Evolutionary conservation across 2,329 filamentous ascomycete genomes (phyloP).

Genomic region (Diaporthe capsici): DNA sequence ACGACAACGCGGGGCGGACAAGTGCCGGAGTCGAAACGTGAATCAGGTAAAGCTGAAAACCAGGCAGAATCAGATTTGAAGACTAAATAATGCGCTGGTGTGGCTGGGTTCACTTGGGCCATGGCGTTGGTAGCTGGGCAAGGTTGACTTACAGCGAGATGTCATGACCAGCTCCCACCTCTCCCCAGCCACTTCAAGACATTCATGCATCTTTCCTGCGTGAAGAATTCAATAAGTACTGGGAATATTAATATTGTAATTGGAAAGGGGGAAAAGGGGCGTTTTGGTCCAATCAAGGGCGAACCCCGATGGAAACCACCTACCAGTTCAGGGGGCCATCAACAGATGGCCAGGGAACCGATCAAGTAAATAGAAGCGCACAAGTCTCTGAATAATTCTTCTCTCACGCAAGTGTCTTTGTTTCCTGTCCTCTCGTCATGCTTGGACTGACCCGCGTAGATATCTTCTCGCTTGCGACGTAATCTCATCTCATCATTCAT

Average conservation of each 20-base stretch:
- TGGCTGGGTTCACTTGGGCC: neutral
- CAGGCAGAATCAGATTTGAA: too few species aligned
- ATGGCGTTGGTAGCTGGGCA: neutral
- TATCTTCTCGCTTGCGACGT: neutral
- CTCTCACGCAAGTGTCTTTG: too few species aligned
- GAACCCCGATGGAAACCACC: too few species aligned
- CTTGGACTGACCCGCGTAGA: neutral
- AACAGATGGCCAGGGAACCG: too few species aligned
- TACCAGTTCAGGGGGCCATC: too few species aligned
- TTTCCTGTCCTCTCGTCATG: too few species aligned
- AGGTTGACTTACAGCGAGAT: neutral
- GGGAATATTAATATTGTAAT: neutral
- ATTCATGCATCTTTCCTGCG: neutral
- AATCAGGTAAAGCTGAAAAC: neutral
- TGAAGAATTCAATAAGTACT: neutral
- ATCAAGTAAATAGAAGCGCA: too few species aligned
- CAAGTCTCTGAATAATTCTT: too few species aligned
- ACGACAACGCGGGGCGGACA: neutral
- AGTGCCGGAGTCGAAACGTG: neutral
- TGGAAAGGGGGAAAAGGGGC: too few species aligned
- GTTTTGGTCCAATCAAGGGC: neutral
- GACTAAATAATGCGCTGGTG: neutral
- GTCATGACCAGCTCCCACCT: neutral
- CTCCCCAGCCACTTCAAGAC: neutral
- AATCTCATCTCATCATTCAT: neutral